A percentile compares a stretch with the other conserved stretches of the same genome.
These are phyloP conservation scores for Rachicladosporium sp. DNA, from an alignment of 2,329 filamentous ascomycete genomes.

Conservation along the genomic window DNA sequence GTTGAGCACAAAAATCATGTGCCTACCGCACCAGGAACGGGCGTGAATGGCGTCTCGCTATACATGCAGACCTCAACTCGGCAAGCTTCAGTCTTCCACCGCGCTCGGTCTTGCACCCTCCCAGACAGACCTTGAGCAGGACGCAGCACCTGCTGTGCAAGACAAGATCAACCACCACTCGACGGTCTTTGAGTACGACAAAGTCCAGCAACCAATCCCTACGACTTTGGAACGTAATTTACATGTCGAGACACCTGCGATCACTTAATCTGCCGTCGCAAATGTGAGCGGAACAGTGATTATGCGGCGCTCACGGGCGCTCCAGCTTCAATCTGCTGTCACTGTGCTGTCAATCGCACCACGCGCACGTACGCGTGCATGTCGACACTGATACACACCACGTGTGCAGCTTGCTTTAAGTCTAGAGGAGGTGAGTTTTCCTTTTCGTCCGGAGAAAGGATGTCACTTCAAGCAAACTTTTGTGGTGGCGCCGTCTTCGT, in stretches of 20 bases:
- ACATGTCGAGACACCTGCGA: slow-evolving; percentile 5
- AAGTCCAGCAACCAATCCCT: slow-evolving; percentile 4
- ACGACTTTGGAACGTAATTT: slow-evolving; percentile 5
- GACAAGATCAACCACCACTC: slow-evolving; percentile 5
- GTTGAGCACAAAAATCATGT: neutral
- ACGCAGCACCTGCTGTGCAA: slow-evolving; percentile 4
- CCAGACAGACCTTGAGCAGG: slow-evolving; percentile 7
- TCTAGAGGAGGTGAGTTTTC: no score
- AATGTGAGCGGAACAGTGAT: no score
- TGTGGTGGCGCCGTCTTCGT: no score
- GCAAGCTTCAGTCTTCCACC: slow-evolving; percentile 5
- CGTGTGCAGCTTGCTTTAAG: no score
- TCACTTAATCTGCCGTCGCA: no score
- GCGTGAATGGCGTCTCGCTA: neutral
- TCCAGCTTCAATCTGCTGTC: no score
- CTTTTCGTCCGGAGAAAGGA: no score
- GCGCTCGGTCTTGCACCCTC: slow-evolving; percentile 6
- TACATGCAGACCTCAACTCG: neutral
- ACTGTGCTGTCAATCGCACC: no score
- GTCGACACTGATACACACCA: no score
- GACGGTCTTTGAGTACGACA: slow-evolving; percentile 8
- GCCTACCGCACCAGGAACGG: neutral
- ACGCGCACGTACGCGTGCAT: no score
- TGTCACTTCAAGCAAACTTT: no score
- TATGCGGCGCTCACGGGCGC: no score